phyloP scores from a whole-genome alignment of 73 alveolate genomes.

The Symbiodinium pilosum region DNA sequence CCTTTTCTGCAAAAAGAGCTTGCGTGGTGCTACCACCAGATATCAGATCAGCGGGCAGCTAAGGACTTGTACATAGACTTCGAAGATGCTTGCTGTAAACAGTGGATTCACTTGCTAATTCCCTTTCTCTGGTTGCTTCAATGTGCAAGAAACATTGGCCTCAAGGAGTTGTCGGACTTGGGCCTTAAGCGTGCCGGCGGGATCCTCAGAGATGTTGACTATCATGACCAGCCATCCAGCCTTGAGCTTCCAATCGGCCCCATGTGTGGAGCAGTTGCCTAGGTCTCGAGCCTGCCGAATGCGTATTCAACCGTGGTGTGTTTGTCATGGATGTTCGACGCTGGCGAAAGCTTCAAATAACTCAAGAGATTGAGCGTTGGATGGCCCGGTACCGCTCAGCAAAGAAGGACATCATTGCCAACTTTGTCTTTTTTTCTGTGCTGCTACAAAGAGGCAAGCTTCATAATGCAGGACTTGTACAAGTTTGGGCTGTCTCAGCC shows the following conservation, averaged over 20 bases:
- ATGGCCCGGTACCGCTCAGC: constrained; percentile 68
- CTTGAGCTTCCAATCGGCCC: neutral
- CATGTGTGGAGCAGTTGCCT: too few species aligned
- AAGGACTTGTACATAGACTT: constrained; percentile 75
- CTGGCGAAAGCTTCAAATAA: constrained; percentile 38
- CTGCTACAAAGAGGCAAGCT: too few species aligned
- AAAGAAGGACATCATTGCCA: constrained; percentile 75
- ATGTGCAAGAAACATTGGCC: neutral
- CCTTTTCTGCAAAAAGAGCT: neutral
- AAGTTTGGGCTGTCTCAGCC: constrained; percentile 88
- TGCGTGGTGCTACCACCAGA: too few species aligned
- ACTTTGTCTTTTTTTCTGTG: neutral
- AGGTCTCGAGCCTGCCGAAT: constrained; percentile 43
- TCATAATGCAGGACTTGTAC: constrained; percentile 43
- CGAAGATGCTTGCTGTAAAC: neutral
- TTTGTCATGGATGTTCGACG: constrained; percentile 69
- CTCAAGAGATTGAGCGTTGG: constrained; percentile 75
- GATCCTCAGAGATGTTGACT: neutral
- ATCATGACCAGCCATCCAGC: too few species aligned
- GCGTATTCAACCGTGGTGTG: constrained; percentile 83
- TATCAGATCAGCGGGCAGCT: neutral
- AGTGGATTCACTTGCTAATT: too few species aligned
- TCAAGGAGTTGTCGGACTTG: neutral
- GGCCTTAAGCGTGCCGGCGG: neutral
- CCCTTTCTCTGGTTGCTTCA: neutral